Evolutionary conservation across 805 yeast species (phyloP), one percentile per base, ranked within the genome.

Genomic region (fission yeast (Schizosaccharomyces pombe)): DNA sequence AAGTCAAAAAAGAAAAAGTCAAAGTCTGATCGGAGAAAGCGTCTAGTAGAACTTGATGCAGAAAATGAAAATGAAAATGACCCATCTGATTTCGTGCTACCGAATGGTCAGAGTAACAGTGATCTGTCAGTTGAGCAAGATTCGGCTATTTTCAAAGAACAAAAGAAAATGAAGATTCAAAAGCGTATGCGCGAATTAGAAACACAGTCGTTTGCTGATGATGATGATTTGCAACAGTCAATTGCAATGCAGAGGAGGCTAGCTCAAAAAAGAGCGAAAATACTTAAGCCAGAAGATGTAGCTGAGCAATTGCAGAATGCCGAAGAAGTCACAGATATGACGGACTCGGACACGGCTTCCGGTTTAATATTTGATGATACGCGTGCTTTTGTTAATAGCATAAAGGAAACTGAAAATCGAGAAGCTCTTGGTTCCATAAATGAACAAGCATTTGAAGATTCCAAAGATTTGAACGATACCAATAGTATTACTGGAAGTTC

Each of bases 1-100:
- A 73, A 73, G 59, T 60, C 70, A 1, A 69, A 70, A 56, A 70
- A 72, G 58, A 68, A 68, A 26, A 65, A 65, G 40, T 69, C 59
- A 64, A 66, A 64, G 66, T 69, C 60, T 64, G 67, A 58, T 65
- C 68, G 60, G 57, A 65, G 28, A 59, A 60, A 52, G 70, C 65
- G 55, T 55, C n/a, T 16, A n/a, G 2, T 37, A 16, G 43, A 37
- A 19, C 63, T 54, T 40, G 71, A 67, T 55, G 65, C 67, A 34
- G 62, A 59, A 28, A 65, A 64, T 52, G 60, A 61, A n/a, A n/a
- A n/a, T n/a, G n/a, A n/a, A n/a, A n/a, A n/a, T n/a, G n/a, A n/a
- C n/a, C n/a, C n/a, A n/a, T n/a, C n/a, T n/a, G n/a, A n/a, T n/a
- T n/a, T n/a, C n/a, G n/a, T n/a, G n/a, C n/a, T n/a, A n/a, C n/a